Percentiles rank a stretch among this genome's conserved stretches.
These are phyloP conservation scores for Jatropha podagrica DNA, from an alignment of 441 rosid species.

Conservation along the genomic window DNA sequence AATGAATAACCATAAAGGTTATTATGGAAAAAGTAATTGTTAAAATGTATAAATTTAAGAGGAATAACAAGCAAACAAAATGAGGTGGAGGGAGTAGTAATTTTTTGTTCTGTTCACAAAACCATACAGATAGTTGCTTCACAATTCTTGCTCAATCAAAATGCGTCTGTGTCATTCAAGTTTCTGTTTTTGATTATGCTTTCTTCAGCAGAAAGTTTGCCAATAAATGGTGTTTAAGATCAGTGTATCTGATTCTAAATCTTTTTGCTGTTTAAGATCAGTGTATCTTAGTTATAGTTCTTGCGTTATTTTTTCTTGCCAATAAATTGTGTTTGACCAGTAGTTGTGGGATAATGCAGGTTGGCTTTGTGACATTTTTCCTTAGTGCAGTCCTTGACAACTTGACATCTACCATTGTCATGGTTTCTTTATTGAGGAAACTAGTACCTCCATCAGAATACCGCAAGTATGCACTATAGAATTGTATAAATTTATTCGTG, in stretches of 20 bases:
- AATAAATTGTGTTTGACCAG: constrained; percentile 20
- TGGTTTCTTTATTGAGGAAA: constrained; percentile 92
- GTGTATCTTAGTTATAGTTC: constrained; percentile 5
- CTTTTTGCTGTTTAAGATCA: constrained; percentile 1
- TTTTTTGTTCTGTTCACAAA: not conserved
- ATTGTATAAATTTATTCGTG: not conserved
- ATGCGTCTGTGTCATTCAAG: not conserved
- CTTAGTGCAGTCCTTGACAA: constrained; percentile 88
- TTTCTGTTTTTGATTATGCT: constrained; percentile 13
- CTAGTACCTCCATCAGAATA: constrained; percentile 83
- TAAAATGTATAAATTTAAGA: too few species aligned
- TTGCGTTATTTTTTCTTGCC: not conserved
- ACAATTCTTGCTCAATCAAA: not conserved
- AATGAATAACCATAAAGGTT: too few species aligned
- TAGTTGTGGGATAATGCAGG: constrained; percentile 46
- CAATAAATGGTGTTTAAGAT: not conserved
- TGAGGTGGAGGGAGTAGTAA: not conserved
- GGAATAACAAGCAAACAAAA: too few species aligned
- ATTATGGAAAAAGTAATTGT: too few species aligned
- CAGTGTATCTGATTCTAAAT: not conserved
- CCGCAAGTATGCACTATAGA: constrained; percentile 68
- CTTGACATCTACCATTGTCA: constrained; percentile 86
- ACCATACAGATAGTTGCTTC: not conserved
- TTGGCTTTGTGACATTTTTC: constrained; percentile 88
- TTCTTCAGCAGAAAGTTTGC: not conserved